Evolutionary conservation across 495 filamentous ascomycete species (phyloP).

Genomic region (Glutinoglossum americanum): DNA sequence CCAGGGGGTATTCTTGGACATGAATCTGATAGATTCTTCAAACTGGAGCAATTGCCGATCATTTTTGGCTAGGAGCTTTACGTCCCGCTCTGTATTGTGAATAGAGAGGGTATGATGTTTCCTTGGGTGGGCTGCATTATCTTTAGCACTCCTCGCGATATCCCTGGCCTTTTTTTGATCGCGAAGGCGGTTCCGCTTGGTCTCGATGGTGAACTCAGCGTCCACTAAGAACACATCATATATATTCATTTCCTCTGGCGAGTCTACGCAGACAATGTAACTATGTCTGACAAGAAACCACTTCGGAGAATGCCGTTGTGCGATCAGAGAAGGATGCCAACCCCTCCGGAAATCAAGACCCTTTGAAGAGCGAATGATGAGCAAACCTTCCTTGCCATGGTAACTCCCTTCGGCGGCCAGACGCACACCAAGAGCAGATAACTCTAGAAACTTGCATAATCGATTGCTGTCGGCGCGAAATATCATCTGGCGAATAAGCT

Average conservation of each 20-base stretch:
- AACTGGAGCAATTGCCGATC: constrained; percentile 81
- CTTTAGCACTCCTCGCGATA: constrained; percentile 35
- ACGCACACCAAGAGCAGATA: constrained; percentile 87
- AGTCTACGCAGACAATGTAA: constrained; percentile 94
- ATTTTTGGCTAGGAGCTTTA: constrained; percentile 81
- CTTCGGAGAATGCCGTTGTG: constrained; percentile 66
- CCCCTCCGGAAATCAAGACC: constrained; percentile 75
- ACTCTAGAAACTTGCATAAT: constrained; percentile 84
- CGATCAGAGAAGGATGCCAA: constrained; percentile 50
- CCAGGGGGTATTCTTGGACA: constrained; percentile 66
- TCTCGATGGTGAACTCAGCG: constrained; percentile 54
- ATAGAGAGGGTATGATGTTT: constrained; percentile 72
- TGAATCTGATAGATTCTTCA: constrained; percentile 71
- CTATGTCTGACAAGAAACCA: constrained; percentile 98
- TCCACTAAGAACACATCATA: constrained; percentile 97
- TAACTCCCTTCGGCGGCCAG: constrained; percentile 90
- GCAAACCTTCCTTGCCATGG: constrained; percentile 90
- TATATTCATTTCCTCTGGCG: constrained; percentile 94
- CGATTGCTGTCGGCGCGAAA: constrained; percentile 92
- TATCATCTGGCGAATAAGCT: constrained; percentile 84
- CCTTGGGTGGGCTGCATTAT: constrained; percentile 36
- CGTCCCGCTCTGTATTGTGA: constrained; percentile 66
- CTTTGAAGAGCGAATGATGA: constrained; percentile 77
- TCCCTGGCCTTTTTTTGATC: constrained; percentile 40
- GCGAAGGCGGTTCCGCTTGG: constrained; percentile 35